Base-by-base conservation (phyloP, 1,139 yeast genomes). In the Waltiozyma sp. region DNA sequence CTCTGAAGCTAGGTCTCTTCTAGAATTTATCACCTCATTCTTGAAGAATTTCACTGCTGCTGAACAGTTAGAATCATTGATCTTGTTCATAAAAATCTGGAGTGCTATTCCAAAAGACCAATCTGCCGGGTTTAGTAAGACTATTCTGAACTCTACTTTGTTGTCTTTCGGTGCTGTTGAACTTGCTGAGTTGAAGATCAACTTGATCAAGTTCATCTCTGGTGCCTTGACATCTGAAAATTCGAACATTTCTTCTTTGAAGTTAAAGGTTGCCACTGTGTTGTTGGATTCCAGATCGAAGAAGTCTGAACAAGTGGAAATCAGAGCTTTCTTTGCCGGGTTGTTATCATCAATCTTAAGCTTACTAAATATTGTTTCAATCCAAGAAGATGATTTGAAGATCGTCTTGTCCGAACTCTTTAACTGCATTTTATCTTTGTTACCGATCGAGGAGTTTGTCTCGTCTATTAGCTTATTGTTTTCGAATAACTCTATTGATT, bases 381-480 rank as follows among this genome's bases (percentile, higher is more conserved):
- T 45, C 34, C 52, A 49, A 13, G 45, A 46, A 10, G 41, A 46
- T 15, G 52, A 47, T 10, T 42, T 57, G n/a, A 39, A 49, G 13
- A 28, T 50, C n/a, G 54, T 51, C 24, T 51, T 70, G 23, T 70
- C 70, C 52, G 69, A 66, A 24, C 63, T 85, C 42, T 68, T 89
- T 51, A 75, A 78, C 38, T 74, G 73, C 50, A 65, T 81, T 49
- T 65, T 89, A 50, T 77, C 77, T 46, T 67, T 87, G 48, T 68
- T 89, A 45, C 96, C 97, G 26, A 73, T 88, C 51, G 72, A 71
- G 45, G 73, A 77, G 51, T 88, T 86, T 57, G 80, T 84, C 36
- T 68, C 71, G 26, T 77, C 94, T 2, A 71, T 83, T 28, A 60
- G 74, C n/a, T 73, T 72, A 23, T 68, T 84, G 13, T 48, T 71